Base-by-base conservation (phyloP, 371 early-diverging fungal species). In the Rhizopus sp. region DNA sequence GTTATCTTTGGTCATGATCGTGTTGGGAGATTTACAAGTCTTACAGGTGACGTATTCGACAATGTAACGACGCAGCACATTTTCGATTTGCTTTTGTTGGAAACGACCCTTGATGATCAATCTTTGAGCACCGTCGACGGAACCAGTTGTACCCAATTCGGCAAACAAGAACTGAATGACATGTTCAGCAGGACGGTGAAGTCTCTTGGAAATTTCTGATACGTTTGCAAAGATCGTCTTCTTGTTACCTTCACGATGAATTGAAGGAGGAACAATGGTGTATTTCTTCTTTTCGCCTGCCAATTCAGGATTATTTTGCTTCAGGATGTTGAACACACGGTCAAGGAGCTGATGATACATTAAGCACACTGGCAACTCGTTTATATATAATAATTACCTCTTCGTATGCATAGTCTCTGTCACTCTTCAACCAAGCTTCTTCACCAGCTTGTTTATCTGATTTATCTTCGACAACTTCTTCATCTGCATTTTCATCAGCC, bases 31-130 rank as follows among this genome's bases (percentile, higher is more conserved):
- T 69, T 96, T 97, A 88, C 99, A 99, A 35, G 96, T 95, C 82
- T 96, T 98, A 86, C 99, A 99, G 3, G 97, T 92, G 29, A 99
- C 99, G 66, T 99, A 99, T 76, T 99, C 98, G 55, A 93, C 94
- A 75, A 99, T 99, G 73, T 99, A 99, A 52, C 91, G 91, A 76
- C 98, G 95, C 60, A 99, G 77, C 48, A 99, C 94, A 59, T 92
- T 96, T 78, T 99, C 99, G 50, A 99, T 95, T 77, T 99, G 99
- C 82, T 96, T 95, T 77, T 95, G 98, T 77, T 96, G 93, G 92
- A 97, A 99, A 57, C 92, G 88, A 55, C 99, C 99, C 87, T 96
- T 96, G 78, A 99, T 95, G 44, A 99, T 82, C 55, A 99, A 77
- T 38, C 96, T 88, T 68, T 94, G 93, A 48, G 85, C 85, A 59